Base-by-base conservation (phyloP, 2,329 filamentous ascomycete species). In the Trichoderma koningii region DNA sequence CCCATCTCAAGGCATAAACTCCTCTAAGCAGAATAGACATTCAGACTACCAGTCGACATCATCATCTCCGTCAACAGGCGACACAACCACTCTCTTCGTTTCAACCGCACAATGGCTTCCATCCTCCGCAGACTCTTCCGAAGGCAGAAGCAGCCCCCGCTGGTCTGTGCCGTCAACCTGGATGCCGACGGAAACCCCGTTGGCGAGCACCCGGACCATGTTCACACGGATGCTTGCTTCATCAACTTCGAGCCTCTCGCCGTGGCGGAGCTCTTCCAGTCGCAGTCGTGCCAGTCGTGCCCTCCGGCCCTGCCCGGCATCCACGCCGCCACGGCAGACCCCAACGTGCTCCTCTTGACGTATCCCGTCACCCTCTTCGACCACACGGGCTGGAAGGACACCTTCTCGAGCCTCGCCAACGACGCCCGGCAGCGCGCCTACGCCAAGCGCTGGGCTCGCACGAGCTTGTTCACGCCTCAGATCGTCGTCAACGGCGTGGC, bases 321-420 rank as follows among this genome's bases (percentile, higher is more conserved):
- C n/a, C 48, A 62, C n/a, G 59, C 59, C 59, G 59, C 48, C n/a
- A 62, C 59, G 9, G 17, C 59, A 62, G 59, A 62, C 48, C 59
- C 48, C n/a, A 62, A 62, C 14, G 59, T 62, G 45, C 48, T 62
- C 21, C 48, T 62, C 38, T 17, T 62, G 59, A 62, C 48, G 23
- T 62, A 53, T 26, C 59, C 59, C 1, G 59, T 62, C n/a, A 62
- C 59, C 48, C 38, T 62, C 48, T 62, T 62, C n/a, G 59, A 62
- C 38, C 59, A 62, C 59, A 62, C 59, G 0, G 59, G 59, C n/a
- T 62, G 59, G 59, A 62, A 62, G 38, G 59, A 62, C 12, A 62
- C 59, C 23, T 62, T 62, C 14, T 62, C 59, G 9, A 62, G 48
- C 48, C 59, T 62, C 48, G 30, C 59, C 17, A 62, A 53, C 38